Evolutionary conservation across 2,329 filamentous ascomycete species (phyloP), one percentile per base, ranked within the genome.

Genomic region (Clarireedia homoeocarpa): DNA sequence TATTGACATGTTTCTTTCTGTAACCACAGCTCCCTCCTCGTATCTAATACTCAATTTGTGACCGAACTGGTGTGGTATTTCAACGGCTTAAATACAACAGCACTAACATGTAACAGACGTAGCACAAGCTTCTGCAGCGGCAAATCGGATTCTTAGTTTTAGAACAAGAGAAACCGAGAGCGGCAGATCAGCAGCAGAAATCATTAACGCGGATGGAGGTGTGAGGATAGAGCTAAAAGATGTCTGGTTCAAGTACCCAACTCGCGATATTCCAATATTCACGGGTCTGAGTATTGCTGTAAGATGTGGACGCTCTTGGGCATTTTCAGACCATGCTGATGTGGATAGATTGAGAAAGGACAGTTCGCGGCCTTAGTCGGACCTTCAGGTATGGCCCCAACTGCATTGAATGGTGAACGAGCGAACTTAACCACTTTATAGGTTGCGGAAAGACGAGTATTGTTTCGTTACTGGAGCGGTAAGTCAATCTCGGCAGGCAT

Each of bases 241-340:
- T 58, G 66, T 84, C 3, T 72, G 80, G 69, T 85, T 85, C 72
- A 77, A 74, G 60, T 85, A 85, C 62, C 81, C 82, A 0, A 80
- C 78, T 0, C 75, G 82, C 48, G 74, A 81, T 55, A 71, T 77
- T 3, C 74, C 77, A 23, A 77, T 86, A 34, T 84, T 85, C 69
- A 76, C 73, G 51, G 78, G 79, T 1, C 71, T 91, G 56, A 83
- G 78, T 64, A 72, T 91, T 58, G 80, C 76, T 5, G 64, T 65
- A 59, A 58, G 58, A 36, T 20, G 15, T 26, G 15, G n/a, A 9
- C 15, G 14, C 15, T 26, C 15, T 26, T 2, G 10, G 5, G 17
- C 4, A 30, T 6, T 44, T 14, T 10, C 24, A 4, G 24, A 26
- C 15, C 17, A 51, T 51, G 20, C 51, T 60, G 17, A 70, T 20